Conservation (phyloP, 2,329 filamentous ascomycete genomes). For the Arachnopeziza araneosa region DNA sequence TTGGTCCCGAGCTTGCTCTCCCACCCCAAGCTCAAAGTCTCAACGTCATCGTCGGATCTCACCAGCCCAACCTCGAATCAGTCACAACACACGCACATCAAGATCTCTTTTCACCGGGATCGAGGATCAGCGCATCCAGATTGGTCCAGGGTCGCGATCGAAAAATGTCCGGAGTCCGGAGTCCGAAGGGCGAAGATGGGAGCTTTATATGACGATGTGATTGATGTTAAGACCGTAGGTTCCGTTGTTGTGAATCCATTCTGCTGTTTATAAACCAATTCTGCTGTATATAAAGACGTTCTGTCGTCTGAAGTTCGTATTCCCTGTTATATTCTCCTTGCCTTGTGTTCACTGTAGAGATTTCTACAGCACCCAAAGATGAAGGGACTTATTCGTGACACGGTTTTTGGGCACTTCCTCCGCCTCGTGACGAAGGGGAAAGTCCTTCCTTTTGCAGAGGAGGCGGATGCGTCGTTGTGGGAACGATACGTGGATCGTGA, state of each 20-base stretch:
- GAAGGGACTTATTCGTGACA: constrained; percentile 39
- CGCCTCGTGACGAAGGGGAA: constrained; percentile 36
- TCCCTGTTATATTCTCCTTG: neutral
- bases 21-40: neutral
- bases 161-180: neutral
- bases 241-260: too few species aligned
- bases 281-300: too few species aligned
- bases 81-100: too few species aligned
- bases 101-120: too few species aligned
- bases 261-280: too few species aligned
- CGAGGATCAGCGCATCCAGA: too few species aligned
- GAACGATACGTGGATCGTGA: constrained; percentile 43
- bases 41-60: neutral
- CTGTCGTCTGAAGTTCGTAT: neutral
- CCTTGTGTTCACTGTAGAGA: neutral
- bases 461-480: constrained; percentile 42
- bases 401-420: constrained; percentile 35
- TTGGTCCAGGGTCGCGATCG: neutral
- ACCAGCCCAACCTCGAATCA: too few species aligned
- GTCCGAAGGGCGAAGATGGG: neutral
- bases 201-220: neutral
- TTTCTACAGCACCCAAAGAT: constrained; percentile 16
- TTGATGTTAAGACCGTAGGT: too few species aligned
- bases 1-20: too few species aligned
- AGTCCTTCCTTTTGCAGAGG: constrained; percentile 40